A percentile compares a stretch with the other conserved stretches of the same genome.
These are phyloP conservation scores for Phyllosticta citriasiana DNA, from an alignment of 2,329 filamentous ascomycete genomes.

Conservation along the genomic window DNA sequence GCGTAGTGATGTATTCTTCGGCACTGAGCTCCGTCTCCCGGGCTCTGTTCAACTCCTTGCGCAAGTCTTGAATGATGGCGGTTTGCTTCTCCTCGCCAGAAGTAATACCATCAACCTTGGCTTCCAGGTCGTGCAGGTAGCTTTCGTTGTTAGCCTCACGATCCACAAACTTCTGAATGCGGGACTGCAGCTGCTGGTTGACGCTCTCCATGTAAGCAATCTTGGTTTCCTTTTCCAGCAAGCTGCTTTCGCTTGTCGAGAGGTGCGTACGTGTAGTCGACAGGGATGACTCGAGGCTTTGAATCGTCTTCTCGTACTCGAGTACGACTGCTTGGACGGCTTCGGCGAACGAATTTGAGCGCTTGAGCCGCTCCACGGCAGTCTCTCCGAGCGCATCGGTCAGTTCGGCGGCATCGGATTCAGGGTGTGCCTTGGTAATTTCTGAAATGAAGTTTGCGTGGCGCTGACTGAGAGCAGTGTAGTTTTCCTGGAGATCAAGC, in stretches of 20 bases:
- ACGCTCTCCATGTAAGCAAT: conserved; percentile 89
- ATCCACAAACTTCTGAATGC: conserved; percentile 87
- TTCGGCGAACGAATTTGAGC: conserved; percentile 91
- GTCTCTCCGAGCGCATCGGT: conserved; percentile 62
- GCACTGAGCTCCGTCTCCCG: conserved; percentile 83
- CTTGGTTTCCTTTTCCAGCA: conserved; percentile 89
- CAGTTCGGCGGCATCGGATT: conserved; percentile 44
- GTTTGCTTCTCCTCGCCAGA: conserved; percentile 89
- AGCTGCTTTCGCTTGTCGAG: conserved; percentile 70
- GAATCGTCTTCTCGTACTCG: conserved; percentile 98
- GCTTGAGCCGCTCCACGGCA: conserved; percentile 78
- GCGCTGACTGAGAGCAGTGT: conserved; percentile 78
- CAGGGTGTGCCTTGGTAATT: conserved; percentile 75
- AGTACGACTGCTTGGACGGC: conserved; percentile 93
- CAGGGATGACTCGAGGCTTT: conserved; percentile 81
- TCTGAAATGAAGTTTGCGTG: conserved; percentile 95
- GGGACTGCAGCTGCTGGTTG: conserved; percentile 77
- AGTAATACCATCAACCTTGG: conserved; percentile 80
- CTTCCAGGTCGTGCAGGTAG: conserved; percentile 85
- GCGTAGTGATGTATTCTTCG: conserved; percentile 93
- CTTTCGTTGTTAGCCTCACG: conserved; percentile 85
- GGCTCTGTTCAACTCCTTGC: conserved; percentile 80
- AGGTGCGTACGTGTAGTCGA: conserved; percentile 78
- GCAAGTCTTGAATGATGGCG: conserved; percentile 72
- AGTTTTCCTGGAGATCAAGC: conserved; percentile 88